phyloP scores from a whole-genome alignment of 257 asterid species.

The Ilex aquifolium region DNA sequence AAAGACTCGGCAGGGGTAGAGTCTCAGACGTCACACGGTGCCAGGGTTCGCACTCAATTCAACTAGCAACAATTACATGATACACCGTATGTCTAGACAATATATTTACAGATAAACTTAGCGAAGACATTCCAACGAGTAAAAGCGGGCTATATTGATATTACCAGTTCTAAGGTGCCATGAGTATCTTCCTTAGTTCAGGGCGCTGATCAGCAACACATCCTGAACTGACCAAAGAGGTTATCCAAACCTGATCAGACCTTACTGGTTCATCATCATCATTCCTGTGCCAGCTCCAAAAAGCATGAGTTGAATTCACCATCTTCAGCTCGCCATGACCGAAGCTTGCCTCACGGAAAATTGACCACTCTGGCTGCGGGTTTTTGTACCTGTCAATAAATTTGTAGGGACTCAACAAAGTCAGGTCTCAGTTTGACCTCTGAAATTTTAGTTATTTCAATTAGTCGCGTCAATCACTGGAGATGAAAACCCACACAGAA shows the following conservation, averaged over 20 bases:
- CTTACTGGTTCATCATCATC: constrained; percentile 74
- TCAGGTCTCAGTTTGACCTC: too few species aligned
- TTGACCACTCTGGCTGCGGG: constrained; percentile 79
- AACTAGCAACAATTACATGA: too few species aligned
- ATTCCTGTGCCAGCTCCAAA: constrained; percentile 96
- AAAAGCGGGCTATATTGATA: neutral
- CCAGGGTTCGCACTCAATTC: too few species aligned
- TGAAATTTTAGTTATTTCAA: too few species aligned
- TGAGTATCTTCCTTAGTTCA: constrained; percentile 30
- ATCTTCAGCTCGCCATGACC: constrained; percentile 87
- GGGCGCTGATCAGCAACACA: constrained; percentile 34
- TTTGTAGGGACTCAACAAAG: constrained; percentile 5
- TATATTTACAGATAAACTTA: too few species aligned
- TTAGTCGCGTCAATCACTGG: too few species aligned
- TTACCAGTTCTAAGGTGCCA: constrained; percentile 19
- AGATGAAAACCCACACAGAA: too few species aligned
- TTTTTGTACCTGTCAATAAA: constrained; percentile 39
- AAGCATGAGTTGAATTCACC: constrained; percentile 68
- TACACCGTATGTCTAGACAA: too few species aligned
- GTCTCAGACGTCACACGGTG: too few species aligned
- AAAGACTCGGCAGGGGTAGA: too few species aligned
- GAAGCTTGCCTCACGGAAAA: constrained; percentile 90
- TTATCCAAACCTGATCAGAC: constrained; percentile 70
- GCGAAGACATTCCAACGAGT: too few species aligned
- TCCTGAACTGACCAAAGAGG: constrained; percentile 46